A percentile compares a stretch with the other conserved stretches of the same genome.
Evolutionary conservation across 208 protist genomes (phyloP).

Genomic region (Trypanosoma caninum): DNA sequence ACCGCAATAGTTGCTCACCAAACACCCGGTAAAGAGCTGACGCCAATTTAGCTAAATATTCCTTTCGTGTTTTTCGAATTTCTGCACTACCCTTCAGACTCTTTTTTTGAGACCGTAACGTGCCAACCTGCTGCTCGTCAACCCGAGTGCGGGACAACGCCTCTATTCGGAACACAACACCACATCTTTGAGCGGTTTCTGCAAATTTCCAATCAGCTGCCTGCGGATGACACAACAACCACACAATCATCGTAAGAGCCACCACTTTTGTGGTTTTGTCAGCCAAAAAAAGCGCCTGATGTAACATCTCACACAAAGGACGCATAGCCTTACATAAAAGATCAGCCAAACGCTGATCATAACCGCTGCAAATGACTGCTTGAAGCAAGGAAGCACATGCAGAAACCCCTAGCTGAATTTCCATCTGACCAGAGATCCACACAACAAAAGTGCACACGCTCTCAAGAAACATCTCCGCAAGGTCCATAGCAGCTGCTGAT

Average conservation of each 20-base stretch:
- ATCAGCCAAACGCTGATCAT: constrained; percentile 4
- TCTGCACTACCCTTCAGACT: not conserved
- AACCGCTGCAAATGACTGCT: constrained; percentile 34
- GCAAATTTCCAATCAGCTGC: constrained; percentile 48
- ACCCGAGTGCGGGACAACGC: not conserved
- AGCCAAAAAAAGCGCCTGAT: constrained; percentile 54
- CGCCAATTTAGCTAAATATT: constrained; percentile 6
- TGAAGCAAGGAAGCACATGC: constrained; percentile 82
- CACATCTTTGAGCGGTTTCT: constrained; percentile 58
- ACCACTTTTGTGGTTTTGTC: constrained; percentile 82
- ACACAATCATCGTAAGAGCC: constrained; percentile 82
- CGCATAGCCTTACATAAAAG: constrained; percentile 55
- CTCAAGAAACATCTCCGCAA: constrained; percentile 75
- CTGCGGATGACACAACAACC: constrained; percentile 58
- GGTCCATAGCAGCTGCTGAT: constrained; percentile 33
- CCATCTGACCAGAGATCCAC: constrained; percentile 66
- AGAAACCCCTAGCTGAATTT: constrained; percentile 72
- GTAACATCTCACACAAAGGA: constrained; percentile 80
- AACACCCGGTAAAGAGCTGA: not conserved
- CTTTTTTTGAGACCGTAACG: too few species aligned
- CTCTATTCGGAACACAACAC: constrained; percentile 54
- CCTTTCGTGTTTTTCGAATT: constrained; percentile 6
- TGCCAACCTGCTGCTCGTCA: not conserved
- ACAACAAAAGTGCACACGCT: constrained; percentile 59
- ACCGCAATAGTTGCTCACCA: not conserved